A percentile compares a stretch with the other conserved stretches of the same genome.
Conservation (phyloP, 2,329 filamentous ascomycete genomes). For the Neocucurbitaria cava region DNA sequence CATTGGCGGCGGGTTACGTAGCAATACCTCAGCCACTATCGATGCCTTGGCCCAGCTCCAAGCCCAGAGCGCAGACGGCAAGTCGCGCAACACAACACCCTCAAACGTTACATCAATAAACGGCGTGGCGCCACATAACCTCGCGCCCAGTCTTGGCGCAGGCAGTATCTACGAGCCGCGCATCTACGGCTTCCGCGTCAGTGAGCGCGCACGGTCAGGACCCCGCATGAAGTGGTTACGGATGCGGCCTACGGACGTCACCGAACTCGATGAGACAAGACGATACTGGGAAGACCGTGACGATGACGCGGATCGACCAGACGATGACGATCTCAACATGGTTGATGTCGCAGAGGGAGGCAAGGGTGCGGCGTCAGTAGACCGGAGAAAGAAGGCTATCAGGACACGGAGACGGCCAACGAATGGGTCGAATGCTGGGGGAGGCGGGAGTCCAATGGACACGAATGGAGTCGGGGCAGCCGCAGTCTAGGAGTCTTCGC, state of each 20-base stretch:
- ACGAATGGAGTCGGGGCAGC: slow-evolving; percentile 47
- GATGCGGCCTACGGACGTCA: slow-evolving; percentile 79
- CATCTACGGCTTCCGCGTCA: slow-evolving; percentile 96
- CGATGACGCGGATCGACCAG: slow-evolving; percentile 47
- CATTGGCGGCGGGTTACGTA: slow-evolving; percentile 72
- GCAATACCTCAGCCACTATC: slow-evolving; percentile 52
- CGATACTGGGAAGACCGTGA: slow-evolving; percentile 52
- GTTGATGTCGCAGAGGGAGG: slow-evolving; percentile 44
- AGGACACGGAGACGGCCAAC: slow-evolving; percentile 45
- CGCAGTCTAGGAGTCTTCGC: slow-evolving; percentile 22
- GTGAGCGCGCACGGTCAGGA: slow-evolving; percentile 85
- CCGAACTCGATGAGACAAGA: slow-evolving; percentile 78
- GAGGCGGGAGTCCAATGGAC: slow-evolving; percentile 50
- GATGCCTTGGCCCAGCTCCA: slow-evolving; percentile 46
- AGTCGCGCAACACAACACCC: slow-evolving; percentile 43
- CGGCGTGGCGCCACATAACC: slow-evolving; percentile 84
- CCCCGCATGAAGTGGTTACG: slow-evolving; percentile 98
- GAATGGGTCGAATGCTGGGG: slow-evolving; percentile 36
- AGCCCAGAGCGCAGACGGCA: slow-evolving; percentile 43
- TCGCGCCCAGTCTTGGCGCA: slow-evolving; percentile 83
- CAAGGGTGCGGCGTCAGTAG: slow-evolving; percentile 29
- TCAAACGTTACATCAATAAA: slow-evolving; percentile 66
- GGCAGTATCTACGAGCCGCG: slow-evolving; percentile 90
- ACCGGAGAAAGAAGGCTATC: slow-evolving; percentile 48
- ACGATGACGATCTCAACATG: slow-evolving; percentile 50